Conservation (phyloP, 768 basidiomycete species). For the Paxillus involutus region DNA sequence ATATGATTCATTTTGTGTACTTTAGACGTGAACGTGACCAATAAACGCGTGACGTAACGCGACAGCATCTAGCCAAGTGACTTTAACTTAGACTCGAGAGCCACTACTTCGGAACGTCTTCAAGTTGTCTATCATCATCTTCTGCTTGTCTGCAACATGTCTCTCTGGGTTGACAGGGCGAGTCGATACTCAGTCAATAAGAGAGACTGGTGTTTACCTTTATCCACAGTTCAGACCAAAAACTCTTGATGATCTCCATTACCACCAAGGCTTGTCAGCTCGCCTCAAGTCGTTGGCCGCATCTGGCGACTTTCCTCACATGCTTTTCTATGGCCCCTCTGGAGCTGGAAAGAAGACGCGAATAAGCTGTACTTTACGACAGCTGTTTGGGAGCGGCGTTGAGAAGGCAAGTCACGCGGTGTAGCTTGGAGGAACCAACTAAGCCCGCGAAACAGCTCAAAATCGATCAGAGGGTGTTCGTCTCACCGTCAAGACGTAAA, state of each 20-base stretch:
- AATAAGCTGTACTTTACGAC: constrained; percentile 83
- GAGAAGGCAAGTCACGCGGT: constrained; percentile 70
- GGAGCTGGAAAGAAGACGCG: constrained; percentile 99
- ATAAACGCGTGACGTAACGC: neutral
- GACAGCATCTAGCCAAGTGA: constrained; percentile 5
- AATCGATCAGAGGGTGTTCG: constrained; percentile 95
- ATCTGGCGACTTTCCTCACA: constrained; percentile 94
- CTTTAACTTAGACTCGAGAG: neutral
- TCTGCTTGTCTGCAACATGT: constrained; percentile 39
- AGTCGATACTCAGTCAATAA: neutral
- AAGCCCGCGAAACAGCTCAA: constrained; percentile 63
- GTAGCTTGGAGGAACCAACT: neutral
- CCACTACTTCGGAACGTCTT: no score
- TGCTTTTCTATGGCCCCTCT: constrained; percentile 96
- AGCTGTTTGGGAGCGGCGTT: constrained; percentile 88
- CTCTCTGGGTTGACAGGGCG: constrained; percentile 65
- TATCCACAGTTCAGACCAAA: constrained; percentile 77
- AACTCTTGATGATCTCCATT: constrained; percentile 81
- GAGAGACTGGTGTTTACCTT: constrained; percentile 1
- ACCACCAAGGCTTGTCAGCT: constrained; percentile 78
- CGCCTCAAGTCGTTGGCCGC: constrained; percentile 80
- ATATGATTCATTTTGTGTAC: neutral
- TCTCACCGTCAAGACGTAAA: constrained; percentile 92
- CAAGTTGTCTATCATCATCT: no score
- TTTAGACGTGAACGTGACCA: constrained; percentile 11